Evolutionary conservation across 1,139 yeast species (phyloP).

Genomic region (Hyphopichia fennica): DNA sequence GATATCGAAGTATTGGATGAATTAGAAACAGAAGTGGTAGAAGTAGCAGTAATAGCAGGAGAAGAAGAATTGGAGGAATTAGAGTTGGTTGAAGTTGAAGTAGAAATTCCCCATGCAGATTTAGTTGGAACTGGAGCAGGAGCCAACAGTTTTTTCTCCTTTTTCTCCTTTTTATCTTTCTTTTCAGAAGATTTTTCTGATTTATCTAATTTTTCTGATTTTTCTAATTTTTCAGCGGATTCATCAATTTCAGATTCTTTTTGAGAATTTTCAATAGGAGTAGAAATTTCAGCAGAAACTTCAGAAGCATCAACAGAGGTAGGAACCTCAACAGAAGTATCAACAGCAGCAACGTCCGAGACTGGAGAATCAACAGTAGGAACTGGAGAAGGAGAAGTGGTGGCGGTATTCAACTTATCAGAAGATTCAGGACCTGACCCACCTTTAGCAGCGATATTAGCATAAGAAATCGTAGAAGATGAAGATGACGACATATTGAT

Average conservation of each 20-base stretch:
- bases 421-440: conserved; percentile 1
- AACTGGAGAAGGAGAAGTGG: background rate
- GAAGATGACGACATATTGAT: conserved; percentile 1
- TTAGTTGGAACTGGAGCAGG: conserved; percentile 79
- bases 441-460: conserved; percentile 5
- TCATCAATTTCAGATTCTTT: background rate
- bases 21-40: background rate
- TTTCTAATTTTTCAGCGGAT: background rate
- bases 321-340: background rate
- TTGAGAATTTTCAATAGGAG: too few species aligned
- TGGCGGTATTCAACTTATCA: background rate
- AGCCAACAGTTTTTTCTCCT: conserved; percentile 48
- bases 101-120: conserved; percentile 64
- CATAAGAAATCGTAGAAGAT: conserved; percentile 4
- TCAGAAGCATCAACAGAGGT: background rate
- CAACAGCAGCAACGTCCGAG: conserved; percentile 1
- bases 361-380: background rate
- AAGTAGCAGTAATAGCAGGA: background rate
- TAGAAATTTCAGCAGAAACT: background rate
- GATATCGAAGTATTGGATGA: background rate
- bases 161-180: conserved; percentile 11
- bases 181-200: background rate
- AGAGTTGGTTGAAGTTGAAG: conserved; percentile 9
- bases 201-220: background rate
- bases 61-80: conserved; percentile 1